Evolutionary conservation across 225 moss, liverwort and hornwort species (phyloP).

Genomic region (Pseudisothecium myosuroides): DNA sequence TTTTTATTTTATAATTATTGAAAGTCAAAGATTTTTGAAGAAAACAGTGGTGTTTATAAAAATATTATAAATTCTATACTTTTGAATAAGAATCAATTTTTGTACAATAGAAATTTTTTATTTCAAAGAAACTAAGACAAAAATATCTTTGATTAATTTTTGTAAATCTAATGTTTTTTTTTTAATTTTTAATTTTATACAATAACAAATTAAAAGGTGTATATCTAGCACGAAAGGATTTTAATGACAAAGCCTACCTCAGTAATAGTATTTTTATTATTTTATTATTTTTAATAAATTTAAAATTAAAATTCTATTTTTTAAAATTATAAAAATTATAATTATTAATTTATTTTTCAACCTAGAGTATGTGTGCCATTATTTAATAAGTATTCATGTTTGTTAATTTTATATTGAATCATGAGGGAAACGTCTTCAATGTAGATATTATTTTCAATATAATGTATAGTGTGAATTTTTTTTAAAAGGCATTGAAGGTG

Average conservation of each 20-base stretch:
- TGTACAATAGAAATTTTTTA: not conserved
- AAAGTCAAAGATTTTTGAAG: not conserved
- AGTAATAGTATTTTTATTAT: not conserved
- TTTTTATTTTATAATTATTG: no score
- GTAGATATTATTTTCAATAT: not conserved
- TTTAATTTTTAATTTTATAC: not conserved
- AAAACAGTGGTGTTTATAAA: fast-evolving
- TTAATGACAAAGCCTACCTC: not conserved
- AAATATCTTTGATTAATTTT: not conserved
- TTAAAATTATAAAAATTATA: no score
- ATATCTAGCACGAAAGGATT: not conserved
- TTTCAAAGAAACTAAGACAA: not conserved
- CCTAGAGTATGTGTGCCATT: not conserved
- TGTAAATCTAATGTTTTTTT: not conserved
- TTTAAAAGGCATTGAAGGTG: not conserved
- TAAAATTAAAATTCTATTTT: not conserved
- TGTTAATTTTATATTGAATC: not conserved
- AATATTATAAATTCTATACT: not conserved
- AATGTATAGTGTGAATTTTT: not conserved
- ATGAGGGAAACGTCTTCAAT: not conserved
- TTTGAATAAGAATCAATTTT: not conserved
- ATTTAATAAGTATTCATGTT: not conserved
- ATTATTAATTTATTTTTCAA: not conserved
- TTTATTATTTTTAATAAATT: fast-evolving
- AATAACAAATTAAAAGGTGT: not conserved